These are phyloP conservation scores for Beta vulgaris DNA, from an alignment of 148 eudicot genomes.

Conservation along the genomic window DNA sequence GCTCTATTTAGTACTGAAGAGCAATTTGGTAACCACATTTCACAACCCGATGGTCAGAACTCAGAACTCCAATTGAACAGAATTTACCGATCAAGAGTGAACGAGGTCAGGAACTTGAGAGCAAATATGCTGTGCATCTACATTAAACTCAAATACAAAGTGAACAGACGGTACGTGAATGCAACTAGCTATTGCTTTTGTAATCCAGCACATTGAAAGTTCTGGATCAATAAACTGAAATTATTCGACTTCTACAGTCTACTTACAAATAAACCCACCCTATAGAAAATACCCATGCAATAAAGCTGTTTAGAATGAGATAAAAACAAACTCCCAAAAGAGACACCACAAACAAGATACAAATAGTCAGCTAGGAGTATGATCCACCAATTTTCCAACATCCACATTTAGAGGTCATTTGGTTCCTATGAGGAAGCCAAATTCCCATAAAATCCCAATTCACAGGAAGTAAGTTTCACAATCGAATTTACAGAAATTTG, in stretches of 20 bases:
- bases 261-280: neutral
- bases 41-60: too few species aligned
- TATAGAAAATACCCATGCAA: neutral
- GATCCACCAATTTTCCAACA: neutral
- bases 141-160: neutral
- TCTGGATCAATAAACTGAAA: neutral
- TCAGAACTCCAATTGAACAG: too few species aligned
- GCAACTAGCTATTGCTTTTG: neutral
- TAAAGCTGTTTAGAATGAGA: neutral
- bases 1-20: neutral
- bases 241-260: neutral
- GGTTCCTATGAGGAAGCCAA: too few species aligned
- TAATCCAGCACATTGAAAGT: neutral
- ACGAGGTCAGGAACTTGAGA: neutral
- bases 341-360: neutral
- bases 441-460: too few species aligned
- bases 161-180: neutral
- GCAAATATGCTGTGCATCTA: neutral
- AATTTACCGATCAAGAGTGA: neutral
- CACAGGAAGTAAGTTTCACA: too few species aligned
- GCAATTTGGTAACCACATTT: neutral
- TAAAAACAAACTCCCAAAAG: too few species aligned
- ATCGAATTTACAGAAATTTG: too few species aligned
- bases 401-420: slow-evolving; percentile 6
- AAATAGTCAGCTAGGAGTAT: neutral